These are phyloP conservation scores for Kregervanrija fluxuum DNA, from an alignment of 805 yeast genomes.

Conservation along the genomic window DNA sequence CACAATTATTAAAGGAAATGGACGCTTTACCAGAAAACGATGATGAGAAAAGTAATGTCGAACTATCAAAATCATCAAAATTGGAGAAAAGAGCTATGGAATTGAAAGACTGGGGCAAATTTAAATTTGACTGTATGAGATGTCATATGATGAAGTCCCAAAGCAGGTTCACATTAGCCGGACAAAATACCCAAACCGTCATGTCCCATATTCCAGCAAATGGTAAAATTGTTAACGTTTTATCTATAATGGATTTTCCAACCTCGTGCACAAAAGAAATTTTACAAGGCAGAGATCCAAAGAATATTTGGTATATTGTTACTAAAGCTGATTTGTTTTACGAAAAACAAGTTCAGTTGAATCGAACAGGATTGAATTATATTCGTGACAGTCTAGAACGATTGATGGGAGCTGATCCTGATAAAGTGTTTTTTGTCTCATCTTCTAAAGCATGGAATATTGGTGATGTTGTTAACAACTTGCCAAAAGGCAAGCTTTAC, in stretches of 20 bases:
- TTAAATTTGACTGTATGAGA: constrained; percentile 2
- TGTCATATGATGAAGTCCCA: constrained; percentile 4
- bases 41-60: too few relatives aligned
- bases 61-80: too few relatives aligned
- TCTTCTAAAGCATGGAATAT: constrained; percentile 49
- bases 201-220: constrained; percentile 33
- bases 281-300: constrained; percentile 27
- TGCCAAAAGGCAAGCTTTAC: constrained; percentile 36
- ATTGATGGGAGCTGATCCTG: constrained; percentile 23
- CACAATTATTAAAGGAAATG: too few relatives aligned
- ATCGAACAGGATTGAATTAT: constrained; percentile 24
- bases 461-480: constrained; percentile 27
- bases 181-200: constrained; percentile 23
- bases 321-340: constrained; percentile 34
- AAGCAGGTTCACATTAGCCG: constrained; percentile 2
- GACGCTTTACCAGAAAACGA: too few relatives aligned
- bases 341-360: constrained; percentile 13
- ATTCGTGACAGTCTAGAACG: constrained; percentile 25
- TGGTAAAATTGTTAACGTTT: constrained; percentile 49
- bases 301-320: constrained; percentile 33
- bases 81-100: neutral
- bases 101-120: neutral
- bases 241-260: constrained; percentile 71
- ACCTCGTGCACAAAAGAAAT: constrained; percentile 38
- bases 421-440: constrained; percentile 41